Conservation (phyloP, 2,329 filamentous ascomycete genomes). For the Exophiala viscosa region DNA sequence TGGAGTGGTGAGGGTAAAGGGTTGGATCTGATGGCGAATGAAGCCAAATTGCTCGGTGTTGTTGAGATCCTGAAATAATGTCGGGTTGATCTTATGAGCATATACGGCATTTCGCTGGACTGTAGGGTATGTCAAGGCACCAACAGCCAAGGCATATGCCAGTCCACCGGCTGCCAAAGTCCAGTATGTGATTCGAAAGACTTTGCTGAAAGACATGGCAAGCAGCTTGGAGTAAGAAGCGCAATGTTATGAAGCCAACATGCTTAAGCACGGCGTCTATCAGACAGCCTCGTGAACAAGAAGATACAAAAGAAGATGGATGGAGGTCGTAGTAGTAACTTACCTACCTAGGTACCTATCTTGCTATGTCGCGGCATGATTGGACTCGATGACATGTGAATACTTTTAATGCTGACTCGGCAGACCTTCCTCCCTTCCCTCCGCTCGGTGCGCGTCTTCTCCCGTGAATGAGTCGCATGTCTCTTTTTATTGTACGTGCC, state of each 20-base stretch:
- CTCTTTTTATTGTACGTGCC: neutral
- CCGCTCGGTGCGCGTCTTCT: neutral
- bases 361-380: neutral
- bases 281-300: too few species aligned
- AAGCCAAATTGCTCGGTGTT: slow-evolving; percentile 29
- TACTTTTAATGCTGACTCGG: neutral
- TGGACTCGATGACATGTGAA: neutral
- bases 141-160: slow-evolving; percentile 65
- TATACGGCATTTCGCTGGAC: slow-evolving; percentile 84
- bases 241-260: too few species aligned
- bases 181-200: slow-evolving; percentile 52
- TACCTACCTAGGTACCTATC: neutral
- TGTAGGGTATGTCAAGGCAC: slow-evolving; percentile 62
- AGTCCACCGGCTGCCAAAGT: slow-evolving; percentile 57
- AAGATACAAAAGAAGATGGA: too few species aligned
- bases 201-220: slow-evolving; percentile 14
- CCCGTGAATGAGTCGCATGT: neutral
- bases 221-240: neutral
- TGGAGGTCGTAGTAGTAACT: too few species aligned
- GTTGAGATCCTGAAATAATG: slow-evolving; percentile 61
- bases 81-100: slow-evolving; percentile 71
- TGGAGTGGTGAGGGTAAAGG: slow-evolving; percentile 70
- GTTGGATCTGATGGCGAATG: slow-evolving; percentile 65
- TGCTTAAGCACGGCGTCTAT: too few species aligned
- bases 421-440: neutral